Conservation (phyloP, 441 rosid genomes). For the Daphne laureola region DNA sequence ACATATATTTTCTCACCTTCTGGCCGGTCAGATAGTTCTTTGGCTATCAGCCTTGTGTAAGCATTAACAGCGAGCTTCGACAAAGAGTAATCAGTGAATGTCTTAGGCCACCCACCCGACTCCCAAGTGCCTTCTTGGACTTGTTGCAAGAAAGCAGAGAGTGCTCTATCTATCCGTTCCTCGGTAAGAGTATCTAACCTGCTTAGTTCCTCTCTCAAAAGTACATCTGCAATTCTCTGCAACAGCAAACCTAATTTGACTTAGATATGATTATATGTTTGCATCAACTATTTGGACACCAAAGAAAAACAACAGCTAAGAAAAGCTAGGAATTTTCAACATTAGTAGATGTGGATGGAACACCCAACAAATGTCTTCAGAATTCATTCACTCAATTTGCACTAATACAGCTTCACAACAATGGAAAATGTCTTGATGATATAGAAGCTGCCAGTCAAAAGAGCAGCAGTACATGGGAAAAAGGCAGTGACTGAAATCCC, state of each 20-base stretch:
- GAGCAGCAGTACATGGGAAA: too few species aligned
- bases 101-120: slow-evolving; percentile 89
- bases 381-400: too few species aligned
- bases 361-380: too few species aligned
- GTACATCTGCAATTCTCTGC: slow-evolving; percentile 59
- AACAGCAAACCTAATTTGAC: slow-evolving; percentile 11
- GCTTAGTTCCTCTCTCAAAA: slow-evolving; percentile 51
- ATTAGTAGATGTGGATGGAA: too few species aligned
- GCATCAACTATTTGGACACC: background rate
- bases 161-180: slow-evolving; percentile 50
- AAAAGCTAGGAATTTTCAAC: too few species aligned
- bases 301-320: background rate
- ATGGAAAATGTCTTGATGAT: too few species aligned
- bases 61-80: slow-evolving; percentile 88
- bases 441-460: too few species aligned
- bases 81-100: slow-evolving; percentile 67
- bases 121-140: slow-evolving; percentile 64
- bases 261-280: background rate
- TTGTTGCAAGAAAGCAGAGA: slow-evolving; percentile 58
- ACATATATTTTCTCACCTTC: slow-evolving; percentile 67
- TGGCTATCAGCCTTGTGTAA: slow-evolving; percentile 59
- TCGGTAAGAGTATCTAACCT: slow-evolving; percentile 50
- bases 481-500: too few species aligned
- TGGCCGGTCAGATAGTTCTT: slow-evolving; percentile 35
- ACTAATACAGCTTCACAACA: too few species aligned